A percentile compares a stretch with the other conserved stretches of the same genome.
These are phyloP conservation scores for Pluteus cervinus DNA, from an alignment of 768 basidiomycete genomes.

Conservation along the genomic window DNA sequence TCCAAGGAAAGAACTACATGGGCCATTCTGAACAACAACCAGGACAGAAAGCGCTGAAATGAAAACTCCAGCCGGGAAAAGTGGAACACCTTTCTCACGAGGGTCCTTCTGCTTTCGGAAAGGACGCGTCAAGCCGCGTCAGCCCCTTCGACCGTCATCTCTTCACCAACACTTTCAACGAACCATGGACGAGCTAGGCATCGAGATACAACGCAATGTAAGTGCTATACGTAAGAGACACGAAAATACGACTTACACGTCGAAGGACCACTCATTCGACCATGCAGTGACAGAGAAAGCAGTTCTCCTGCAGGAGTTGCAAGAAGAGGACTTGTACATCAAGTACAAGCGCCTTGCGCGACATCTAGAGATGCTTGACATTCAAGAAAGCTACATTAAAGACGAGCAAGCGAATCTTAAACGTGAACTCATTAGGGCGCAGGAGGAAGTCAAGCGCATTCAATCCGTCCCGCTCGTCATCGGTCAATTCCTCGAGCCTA, in stretches of 20 bases:
- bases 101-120: slow-evolving; percentile 23
- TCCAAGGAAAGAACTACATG: slow-evolving; percentile 83
- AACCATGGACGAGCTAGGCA: slow-evolving; percentile 86
- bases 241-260: slow-evolving; percentile 5
- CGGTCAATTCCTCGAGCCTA: slow-evolving; percentile 98
- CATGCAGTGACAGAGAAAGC: slow-evolving; percentile 86
- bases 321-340: slow-evolving; percentile 91
- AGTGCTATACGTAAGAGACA: slow-evolving; percentile 17
- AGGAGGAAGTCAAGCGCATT: slow-evolving; percentile 99
- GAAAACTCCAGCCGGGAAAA: too few species aligned
- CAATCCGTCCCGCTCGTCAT: slow-evolving; percentile 98
- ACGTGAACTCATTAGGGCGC: slow-evolving; percentile 95
- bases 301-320: slow-evolving; percentile 78
- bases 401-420: slow-evolving; percentile 98
- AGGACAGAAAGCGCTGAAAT: slow-evolving; percentile 6
- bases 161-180: slow-evolving; percentile 13
- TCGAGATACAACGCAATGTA: slow-evolving; percentile 77
- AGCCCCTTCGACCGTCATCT: slow-evolving; percentile 25
- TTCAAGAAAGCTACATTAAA: slow-evolving; percentile 95
- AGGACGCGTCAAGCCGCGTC: slow-evolving; percentile 44
- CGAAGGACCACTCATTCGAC: slow-evolving; percentile 85
- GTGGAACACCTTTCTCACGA: slow-evolving; percentile 34
- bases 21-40: slow-evolving; percentile 48
- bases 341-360: slow-evolving; percentile 96
- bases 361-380: slow-evolving; percentile 92